A percentile compares a stretch with the other conserved stretches of the same genome.
phyloP scores from a whole-genome alignment of 306 rosid species.

The Geum urbanum region DNA sequence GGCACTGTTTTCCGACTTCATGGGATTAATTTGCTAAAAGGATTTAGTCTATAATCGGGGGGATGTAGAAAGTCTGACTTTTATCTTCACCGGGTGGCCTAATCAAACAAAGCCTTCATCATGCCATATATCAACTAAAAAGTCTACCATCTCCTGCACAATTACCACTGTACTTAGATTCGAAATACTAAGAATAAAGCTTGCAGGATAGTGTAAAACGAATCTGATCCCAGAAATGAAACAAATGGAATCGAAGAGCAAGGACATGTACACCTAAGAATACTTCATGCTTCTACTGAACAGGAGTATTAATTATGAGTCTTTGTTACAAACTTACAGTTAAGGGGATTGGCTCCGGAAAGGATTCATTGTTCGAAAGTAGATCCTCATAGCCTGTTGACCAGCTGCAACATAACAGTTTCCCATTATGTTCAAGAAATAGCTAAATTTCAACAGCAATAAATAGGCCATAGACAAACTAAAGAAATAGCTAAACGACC shows the following conservation, averaged over 20 bases:
- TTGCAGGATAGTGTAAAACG: neutral
- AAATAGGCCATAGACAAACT: neutral
- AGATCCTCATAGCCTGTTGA: conserved; percentile 86
- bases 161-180: conserved; percentile 23
- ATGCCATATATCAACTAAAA: conserved; percentile 85
- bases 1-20: neutral
- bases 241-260: neutral
- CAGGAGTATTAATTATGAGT: neutral
- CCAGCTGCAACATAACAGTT: conserved; percentile 67
- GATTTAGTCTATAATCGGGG: conserved; percentile 20
- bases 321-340: conserved; percentile 51
- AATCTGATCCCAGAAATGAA: neutral
- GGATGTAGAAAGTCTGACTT: neutral
- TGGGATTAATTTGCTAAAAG: conserved; percentile 15
- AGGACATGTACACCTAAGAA: neutral
- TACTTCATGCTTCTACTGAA: neutral
- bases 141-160: conserved; percentile 98
- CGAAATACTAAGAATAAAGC: neutral
- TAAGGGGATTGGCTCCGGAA: conserved; percentile 76
- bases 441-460: neutral
- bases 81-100: conserved; percentile 16
- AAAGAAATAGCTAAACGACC: neutral
- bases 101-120: conserved; percentile 80
- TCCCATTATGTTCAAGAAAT: conserved; percentile 18
- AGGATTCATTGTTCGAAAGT: conserved; percentile 63